Conservation (phyloP, 805 yeast species). For the Candida jianshihensis region DNA sequence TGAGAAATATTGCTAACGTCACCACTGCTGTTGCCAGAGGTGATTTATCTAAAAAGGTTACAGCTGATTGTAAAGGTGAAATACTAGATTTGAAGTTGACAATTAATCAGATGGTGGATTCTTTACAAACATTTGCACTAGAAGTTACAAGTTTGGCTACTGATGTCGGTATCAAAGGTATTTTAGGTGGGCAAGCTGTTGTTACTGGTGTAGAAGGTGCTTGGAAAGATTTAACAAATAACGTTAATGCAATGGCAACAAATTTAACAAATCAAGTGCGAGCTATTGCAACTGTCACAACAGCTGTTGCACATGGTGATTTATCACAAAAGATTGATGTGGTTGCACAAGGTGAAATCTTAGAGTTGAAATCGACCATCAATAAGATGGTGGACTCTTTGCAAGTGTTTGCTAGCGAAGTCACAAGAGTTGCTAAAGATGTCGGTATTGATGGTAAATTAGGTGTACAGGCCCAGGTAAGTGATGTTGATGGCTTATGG, state of each 20-base stretch:
- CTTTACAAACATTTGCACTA: constrained; percentile 78
- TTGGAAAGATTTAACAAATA: constrained; percentile 88
- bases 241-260: constrained; percentile 90
- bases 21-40: constrained; percentile 90
- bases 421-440: constrained; percentile 83
- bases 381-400: constrained; percentile 90
- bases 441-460: constrained; percentile 91
- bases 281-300: constrained; percentile 88
- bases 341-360: constrained; percentile 85
- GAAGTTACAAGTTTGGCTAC: constrained; percentile 91
- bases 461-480: constrained; percentile 87
- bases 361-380: constrained; percentile 79
- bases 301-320: constrained; percentile 92
- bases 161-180: constrained; percentile 91
- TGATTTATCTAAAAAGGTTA: constrained; percentile 76
- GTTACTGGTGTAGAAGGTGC: constrained; percentile 86
- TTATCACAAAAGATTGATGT: constrained; percentile 84
- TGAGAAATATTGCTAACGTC: constrained; percentile 81
- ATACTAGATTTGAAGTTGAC: constrained; percentile 79
- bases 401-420: constrained; percentile 83
- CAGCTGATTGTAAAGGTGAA: constrained; percentile 88
- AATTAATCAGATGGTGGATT: constrained; percentile 89
- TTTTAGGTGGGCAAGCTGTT: constrained; percentile 86
- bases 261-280: constrained; percentile 87
- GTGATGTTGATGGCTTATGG: constrained; percentile 89